Conservation (phyloP, 2,329 filamentous ascomycete species). For the Colletotrichum tofieldiae region DNA sequence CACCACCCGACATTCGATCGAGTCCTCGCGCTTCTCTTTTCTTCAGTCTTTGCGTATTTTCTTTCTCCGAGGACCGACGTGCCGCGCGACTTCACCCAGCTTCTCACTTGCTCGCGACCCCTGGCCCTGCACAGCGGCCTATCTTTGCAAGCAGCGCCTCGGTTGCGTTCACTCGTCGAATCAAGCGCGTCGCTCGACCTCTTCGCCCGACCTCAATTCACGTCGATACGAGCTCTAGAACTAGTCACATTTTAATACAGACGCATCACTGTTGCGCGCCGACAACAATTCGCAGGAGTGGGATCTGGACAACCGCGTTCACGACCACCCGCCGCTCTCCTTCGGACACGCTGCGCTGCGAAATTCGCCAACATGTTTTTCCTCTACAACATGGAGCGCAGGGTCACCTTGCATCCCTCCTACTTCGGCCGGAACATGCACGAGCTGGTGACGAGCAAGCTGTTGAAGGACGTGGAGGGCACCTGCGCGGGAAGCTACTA, state of each 20-base stretch:
- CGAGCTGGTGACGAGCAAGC: slow-evolving; percentile 89
- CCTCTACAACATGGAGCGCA: slow-evolving; percentile 95
- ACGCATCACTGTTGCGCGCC: slow-evolving; percentile 4
- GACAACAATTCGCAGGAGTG: slow-evolving; percentile 6
- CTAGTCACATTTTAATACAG: slow-evolving; percentile 16
- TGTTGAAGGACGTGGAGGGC: slow-evolving; percentile 94
- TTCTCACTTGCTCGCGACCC: slow-evolving; percentile 15
- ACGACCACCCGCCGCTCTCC: slow-evolving; percentile 8
- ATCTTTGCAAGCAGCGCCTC: slow-evolving; percentile 17
- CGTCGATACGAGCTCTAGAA: slow-evolving; percentile 9
- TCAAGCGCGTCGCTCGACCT: slow-evolving; percentile 10
- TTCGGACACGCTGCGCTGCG: slow-evolving; percentile 20
- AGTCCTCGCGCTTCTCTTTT: slow-evolving; percentile 10
- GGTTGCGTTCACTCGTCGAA: neutral
- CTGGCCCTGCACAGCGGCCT: neutral
- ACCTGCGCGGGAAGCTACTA: slow-evolving; percentile 97
- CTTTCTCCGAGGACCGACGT: neutral
- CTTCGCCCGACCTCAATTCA: neutral
- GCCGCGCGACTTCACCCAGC: slow-evolving; percentile 4
- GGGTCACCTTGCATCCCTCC: slow-evolving; percentile 94
- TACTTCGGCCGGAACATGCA: slow-evolving; percentile 97
- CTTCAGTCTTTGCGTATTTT: slow-evolving; percentile 20
- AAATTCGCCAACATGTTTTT: slow-evolving; percentile 84
- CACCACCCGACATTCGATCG: neutral
- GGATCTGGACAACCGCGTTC: neutral